A percentile compares a stretch with the other conserved stretches of the same genome.
phyloP scores from a whole-genome alignment of 768 basidiomycete genomes.

The Royoungia palumana region DNA sequence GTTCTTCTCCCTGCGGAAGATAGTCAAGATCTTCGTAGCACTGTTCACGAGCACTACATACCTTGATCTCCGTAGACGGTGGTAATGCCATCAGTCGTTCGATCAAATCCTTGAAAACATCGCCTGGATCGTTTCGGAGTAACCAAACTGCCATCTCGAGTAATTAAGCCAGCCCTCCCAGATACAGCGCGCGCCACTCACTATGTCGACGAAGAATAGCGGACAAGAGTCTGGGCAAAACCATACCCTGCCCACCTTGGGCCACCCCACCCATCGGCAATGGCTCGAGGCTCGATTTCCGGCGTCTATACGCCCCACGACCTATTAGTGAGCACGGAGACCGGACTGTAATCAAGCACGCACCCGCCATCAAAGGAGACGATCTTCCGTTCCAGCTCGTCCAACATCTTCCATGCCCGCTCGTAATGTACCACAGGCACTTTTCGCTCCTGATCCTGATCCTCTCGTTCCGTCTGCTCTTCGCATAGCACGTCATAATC shows the following conservation, averaged over 20 bases:
- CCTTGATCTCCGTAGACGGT: conserved; percentile 56
- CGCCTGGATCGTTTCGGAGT: conserved; percentile 52
- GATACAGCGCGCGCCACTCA: conserved; percentile 36
- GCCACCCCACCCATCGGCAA: conserved; percentile 15
- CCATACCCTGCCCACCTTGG: conserved; percentile 40
- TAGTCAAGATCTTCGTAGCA: not conserved
- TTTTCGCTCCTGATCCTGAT: conserved; percentile 20
- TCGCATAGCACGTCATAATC: conserved; percentile 38
- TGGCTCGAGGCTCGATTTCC: conserved; percentile 43
- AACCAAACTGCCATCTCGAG: conserved; percentile 53
- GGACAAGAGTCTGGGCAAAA: conserved; percentile 61
- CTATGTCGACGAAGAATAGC: conserved; percentile 65
- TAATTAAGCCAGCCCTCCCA: conserved; percentile 7
- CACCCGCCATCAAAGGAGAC: conserved; percentile 53
- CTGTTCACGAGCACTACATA: conserved; percentile 22
- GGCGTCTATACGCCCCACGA: conserved; percentile 32
- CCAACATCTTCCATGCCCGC: conserved; percentile 54
- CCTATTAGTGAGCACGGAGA: not conserved
- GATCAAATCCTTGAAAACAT: conserved; percentile 51
- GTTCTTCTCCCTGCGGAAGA: conserved; percentile 64
- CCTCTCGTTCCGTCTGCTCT: conserved; percentile 33
- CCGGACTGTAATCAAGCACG: conserved; percentile 5
- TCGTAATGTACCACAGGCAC: conserved; percentile 55
- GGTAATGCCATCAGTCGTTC: conserved; percentile 57
- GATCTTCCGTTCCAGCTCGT: conserved; percentile 58